phyloP scores from a whole-genome alignment of 495 filamentous ascomycete genomes.

The Hyaloscypha finlandica region DNA sequence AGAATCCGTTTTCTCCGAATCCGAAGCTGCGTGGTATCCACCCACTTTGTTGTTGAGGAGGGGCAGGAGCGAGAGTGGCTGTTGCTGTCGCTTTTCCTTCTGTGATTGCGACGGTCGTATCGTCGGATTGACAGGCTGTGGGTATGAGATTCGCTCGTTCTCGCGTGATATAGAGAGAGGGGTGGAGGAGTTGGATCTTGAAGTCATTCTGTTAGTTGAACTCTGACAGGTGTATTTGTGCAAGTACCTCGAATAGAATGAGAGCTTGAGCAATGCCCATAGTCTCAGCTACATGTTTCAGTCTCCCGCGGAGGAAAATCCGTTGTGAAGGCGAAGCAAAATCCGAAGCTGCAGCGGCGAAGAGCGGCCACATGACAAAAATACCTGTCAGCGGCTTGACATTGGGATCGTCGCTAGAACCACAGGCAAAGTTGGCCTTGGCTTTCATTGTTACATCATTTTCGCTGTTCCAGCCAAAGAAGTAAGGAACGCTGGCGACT shows the following conservation, averaged over 20 bases:
- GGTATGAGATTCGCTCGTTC: constrained; percentile 10
- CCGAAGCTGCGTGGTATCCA: constrained; percentile 7
- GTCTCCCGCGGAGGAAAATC: constrained; percentile 45
- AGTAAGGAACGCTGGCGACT: constrained; percentile 51
- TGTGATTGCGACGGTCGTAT: not conserved
- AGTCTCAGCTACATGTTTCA: constrained; percentile 45
- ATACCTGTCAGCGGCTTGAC: constrained; percentile 48
- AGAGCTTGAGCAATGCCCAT: constrained; percentile 49
- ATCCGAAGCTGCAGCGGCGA: constrained; percentile 45
- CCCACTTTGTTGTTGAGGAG: not conserved
- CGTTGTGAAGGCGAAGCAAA: constrained; percentile 50
- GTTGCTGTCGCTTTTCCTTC: not conserved
- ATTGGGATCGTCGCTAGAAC: constrained; percentile 33
- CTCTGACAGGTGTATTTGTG: not conserved
- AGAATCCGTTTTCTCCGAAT: constrained; percentile 4
- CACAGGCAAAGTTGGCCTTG: constrained; percentile 39
- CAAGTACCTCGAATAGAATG: constrained; percentile 43
- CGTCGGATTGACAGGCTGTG: not conserved
- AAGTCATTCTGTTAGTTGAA: not conserved
- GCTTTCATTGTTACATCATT: constrained; percentile 24
- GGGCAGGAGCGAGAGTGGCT: not conserved
- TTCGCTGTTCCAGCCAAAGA: constrained; percentile 51
- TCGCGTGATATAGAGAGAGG: constrained; percentile 20
- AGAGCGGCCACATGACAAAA: constrained; percentile 45
- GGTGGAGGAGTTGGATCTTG: constrained; percentile 9